Conservation (phyloP, 2,329 filamentous ascomycete species). For the Diaporthe aspalathi region DNA sequence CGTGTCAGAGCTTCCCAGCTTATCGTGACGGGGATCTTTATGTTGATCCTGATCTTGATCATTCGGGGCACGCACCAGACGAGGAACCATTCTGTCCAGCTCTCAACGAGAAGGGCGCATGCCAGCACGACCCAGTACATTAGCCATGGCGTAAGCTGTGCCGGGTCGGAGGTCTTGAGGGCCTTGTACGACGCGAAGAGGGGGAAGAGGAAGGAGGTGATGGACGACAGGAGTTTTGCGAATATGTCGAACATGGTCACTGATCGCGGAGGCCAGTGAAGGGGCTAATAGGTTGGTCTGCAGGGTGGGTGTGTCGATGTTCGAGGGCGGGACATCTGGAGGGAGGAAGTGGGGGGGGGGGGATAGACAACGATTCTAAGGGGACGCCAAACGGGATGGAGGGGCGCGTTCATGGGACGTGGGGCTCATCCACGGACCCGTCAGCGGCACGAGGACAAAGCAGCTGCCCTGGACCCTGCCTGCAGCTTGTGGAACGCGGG, state of each 20-base stretch:
- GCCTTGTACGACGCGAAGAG: constrained; percentile 99
- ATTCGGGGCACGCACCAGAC: constrained; percentile 68
- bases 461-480: constrained; percentile 37
- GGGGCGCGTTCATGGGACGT: constrained; percentile 8
- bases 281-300: constrained; percentile 35
- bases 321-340: too few relatives aligned
- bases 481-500: constrained; percentile 19
- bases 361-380: constrained; percentile 1
- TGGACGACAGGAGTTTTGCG: constrained; percentile 67
- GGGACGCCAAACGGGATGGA: constrained; percentile 1
- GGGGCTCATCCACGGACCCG: constrained; percentile 16
- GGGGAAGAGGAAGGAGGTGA: constrained; percentile 91
- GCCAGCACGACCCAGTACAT: constrained; percentile 99
- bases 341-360: background rate
- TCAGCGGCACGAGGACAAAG: constrained; percentile 32
- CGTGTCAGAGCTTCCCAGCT: background rate
- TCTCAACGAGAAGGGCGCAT: constrained; percentile 83
- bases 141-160: constrained; percentile 93
- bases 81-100: constrained; percentile 88
- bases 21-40: background rate
- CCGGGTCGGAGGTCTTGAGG: constrained; percentile 89
- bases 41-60: too few relatives aligned
- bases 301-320: constrained; percentile 7
- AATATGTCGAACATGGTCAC: constrained; percentile 34
- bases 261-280: constrained; percentile 31